phyloP scores from a whole-genome alignment of 805 yeast genomes.

The Starmerella roubikii region DNA sequence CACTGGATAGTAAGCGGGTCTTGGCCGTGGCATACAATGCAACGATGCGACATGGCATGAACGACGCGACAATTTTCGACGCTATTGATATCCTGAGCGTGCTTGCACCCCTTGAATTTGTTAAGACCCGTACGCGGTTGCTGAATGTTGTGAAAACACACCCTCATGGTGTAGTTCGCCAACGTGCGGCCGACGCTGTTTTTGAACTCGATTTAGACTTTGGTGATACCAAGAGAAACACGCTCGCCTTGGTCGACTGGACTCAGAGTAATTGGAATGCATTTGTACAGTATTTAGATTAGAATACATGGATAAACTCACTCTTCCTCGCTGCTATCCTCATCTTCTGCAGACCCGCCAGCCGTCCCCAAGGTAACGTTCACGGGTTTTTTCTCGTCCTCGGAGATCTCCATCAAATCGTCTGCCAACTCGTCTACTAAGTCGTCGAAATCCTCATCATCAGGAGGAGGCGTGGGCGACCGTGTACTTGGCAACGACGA shows the following conservation, averaged over 20 bases:
- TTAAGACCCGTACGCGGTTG: slow-evolving; percentile 17
- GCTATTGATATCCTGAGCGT: slow-evolving; percentile 13
- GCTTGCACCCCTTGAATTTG: background rate
- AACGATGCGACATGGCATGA: slow-evolving; percentile 38
- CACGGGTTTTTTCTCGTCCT: slow-evolving; percentile 4
- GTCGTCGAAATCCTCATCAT: slow-evolving; percentile 24
- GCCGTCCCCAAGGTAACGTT: slow-evolving; percentile 13
- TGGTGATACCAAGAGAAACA: background rate
- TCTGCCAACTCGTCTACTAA: slow-evolving; percentile 24
- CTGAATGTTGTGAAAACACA: slow-evolving; percentile 26
- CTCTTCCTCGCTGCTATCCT: slow-evolving; percentile 19
- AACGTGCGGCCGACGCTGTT: slow-evolving; percentile 32
- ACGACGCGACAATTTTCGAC: slow-evolving; percentile 19
- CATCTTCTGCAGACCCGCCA: slow-evolving; percentile 13
- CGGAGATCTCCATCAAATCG: slow-evolving; percentile 21
- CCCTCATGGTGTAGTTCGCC: slow-evolving; percentile 26
- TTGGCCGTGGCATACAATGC: slow-evolving; percentile 41
- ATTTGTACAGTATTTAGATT: background rate
- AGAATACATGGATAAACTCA: background rate
- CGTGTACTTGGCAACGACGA: no score
- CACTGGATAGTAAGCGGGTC: slow-evolving; percentile 17
- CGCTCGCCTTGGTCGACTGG: background rate
- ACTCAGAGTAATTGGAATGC: background rate
- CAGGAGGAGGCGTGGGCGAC: slow-evolving; percentile 3
- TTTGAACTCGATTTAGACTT: slow-evolving; percentile 25